These are phyloP conservation scores for Fusarium sp. DNA, from an alignment of 2,329 filamentous ascomycete genomes.

Conservation along the genomic window DNA sequence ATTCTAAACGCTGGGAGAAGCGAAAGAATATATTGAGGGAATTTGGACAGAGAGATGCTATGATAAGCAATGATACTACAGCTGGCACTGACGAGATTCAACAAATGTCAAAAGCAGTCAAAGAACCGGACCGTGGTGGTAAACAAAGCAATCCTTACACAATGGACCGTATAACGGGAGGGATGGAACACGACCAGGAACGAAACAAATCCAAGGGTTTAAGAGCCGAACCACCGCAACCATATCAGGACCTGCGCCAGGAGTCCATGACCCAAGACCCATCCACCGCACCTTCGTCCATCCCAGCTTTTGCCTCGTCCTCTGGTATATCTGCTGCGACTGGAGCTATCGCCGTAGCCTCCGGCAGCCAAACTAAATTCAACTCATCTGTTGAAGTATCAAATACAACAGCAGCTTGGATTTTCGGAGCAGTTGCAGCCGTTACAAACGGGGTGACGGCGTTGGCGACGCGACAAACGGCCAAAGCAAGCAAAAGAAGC, in stretches of 20 bases:
- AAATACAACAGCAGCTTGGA: not conserved
- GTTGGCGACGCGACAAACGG: not conserved
- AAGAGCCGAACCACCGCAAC: not conserved
- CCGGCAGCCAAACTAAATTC: fast-evolving
- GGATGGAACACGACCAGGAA: no score
- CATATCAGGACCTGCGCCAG: not conserved
- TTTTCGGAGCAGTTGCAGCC: no score
- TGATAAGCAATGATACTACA: not conserved
- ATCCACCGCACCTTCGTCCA: not conserved
- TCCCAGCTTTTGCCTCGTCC: not conserved
- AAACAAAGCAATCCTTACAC: not conserved
- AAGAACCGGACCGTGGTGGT: not conserved
- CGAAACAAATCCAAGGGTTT: not conserved
- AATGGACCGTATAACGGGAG: no score
- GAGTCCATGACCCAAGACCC: not conserved
- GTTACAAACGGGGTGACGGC: not conserved
- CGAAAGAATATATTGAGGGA: not conserved
- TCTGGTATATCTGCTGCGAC: fast-evolving
- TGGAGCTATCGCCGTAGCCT: fast-evolving
- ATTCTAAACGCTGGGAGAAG: not conserved
- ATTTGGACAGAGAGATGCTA: not conserved
- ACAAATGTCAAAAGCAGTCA: fast-evolving
- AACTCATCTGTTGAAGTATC: not conserved
- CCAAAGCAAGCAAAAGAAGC: not conserved
- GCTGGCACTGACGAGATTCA: fast-evolving